Evolutionary conservation across 108 stramenopile species (phyloP), one percentile per base, ranked within the genome.

Genomic region (Epithemia pelagica): DNA sequence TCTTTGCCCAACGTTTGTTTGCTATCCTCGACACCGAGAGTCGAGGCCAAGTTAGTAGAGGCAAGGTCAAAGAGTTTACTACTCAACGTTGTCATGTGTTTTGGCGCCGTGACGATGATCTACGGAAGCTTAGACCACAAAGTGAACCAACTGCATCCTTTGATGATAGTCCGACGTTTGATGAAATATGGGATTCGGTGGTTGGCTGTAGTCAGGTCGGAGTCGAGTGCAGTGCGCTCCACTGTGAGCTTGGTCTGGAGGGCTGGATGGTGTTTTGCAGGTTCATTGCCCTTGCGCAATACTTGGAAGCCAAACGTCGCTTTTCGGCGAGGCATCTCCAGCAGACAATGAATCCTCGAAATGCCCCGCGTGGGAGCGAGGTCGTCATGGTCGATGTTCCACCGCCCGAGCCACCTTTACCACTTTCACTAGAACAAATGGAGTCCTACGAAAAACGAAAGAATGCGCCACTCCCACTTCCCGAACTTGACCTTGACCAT

Each of bases 261-360:
- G 85, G 84, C 24, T 94, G 85, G 87, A 81, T 94, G 78, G 67
- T 94, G 2, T 87, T 94, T 78, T 85, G 83, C 66, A 83, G 89
- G n/a, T 85, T 94, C 32, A 82, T 94, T 70, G 82, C 92, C 21
- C 76, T 94, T 1, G 87, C 84, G 2, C 82, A 90, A 60, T 87
- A 94, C 31, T 77, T 88, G 26, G 92, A 94, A 66, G 86, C 89
- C 25, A 85, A 87, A 61, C 74, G 88, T 37, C 67, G 89, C 31
- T 94, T 94, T 64, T 82, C 89, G 21, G 88, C 82, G 18, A 72
- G 89, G 28, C 92, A 94, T 76, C 78, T 90, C 64, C 91, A 92
- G 61, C 90, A 92, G 58, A 89, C 88, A 52, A 87, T 92, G 90
- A 74, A 82, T 33, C 90, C 87, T 64, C 82, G 83, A 28, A 84